Evolutionary conservation across 345 rosid genomes (phyloP), one percentile per base, ranked within the genome.

Genomic region (Orychophragmus violaceus): DNA sequence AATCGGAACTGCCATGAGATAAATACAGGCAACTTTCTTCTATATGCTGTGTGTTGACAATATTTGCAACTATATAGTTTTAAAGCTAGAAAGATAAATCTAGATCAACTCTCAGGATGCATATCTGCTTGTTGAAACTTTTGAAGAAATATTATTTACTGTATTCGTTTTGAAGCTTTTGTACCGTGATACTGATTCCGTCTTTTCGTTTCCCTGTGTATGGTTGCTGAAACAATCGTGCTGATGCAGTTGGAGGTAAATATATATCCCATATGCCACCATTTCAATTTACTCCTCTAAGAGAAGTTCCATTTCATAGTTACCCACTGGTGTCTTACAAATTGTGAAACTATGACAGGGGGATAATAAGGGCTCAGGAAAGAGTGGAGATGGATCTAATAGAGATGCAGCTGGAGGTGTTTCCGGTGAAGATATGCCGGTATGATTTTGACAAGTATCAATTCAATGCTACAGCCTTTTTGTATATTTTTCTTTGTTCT

Each of bases 201-300:
- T 57, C 5, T 59, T 66, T 42, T 42, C 45, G 13, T 59, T 6
- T 66, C 8, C 16, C 1, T 71, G 73, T 72, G 28, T 57, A 52
- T 67, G 55, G 55, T 71, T 69, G 74, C 50, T 49, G 24, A 62
- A 48, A 74, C 22, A 28, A 22, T n/a, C 19, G 12, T 74, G 46
- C 46, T 54, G 66, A 33, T 57, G 45, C 79, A 87, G 95, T 71
- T 87, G 81, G 95, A 87, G 95, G 95, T 87, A 81, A 80, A 39
- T 60, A 44, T 30, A 62, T 35, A 62, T 58, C 29, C 32, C 69
- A 44, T 22, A 27, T 23, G 33, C 35, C 57, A 32, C 25, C 58
- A 42, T 16, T 19, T 13, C 21, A n/a, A 11, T 46, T 23, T 23
- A 5, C 55, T 16, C 25, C 12, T 3, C 10, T 5, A 32, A 42